A percentile compares a stretch with the other conserved stretches of the same genome.
These are phyloP conservation scores for Prosopis cineraria DNA, from an alignment of 306 rosid species.

Conservation along the genomic window DNA sequence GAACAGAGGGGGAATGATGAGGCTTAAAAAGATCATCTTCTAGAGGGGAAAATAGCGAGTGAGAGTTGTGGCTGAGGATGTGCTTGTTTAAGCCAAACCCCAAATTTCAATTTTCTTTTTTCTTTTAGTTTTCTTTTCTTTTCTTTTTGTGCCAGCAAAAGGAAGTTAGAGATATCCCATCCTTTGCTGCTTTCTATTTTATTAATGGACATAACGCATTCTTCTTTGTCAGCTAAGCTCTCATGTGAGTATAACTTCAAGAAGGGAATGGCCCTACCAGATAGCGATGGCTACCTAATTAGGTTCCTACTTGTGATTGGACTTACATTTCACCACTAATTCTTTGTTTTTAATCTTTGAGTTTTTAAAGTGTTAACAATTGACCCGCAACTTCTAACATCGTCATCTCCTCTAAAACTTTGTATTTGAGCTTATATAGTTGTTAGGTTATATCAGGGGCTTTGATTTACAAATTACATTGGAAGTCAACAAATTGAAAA, in stretches of 20 bases:
- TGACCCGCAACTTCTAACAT: not conserved
- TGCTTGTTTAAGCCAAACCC: not conserved
- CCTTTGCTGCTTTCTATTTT: not conserved
- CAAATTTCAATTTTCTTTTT: not conserved
- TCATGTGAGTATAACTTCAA: not conserved
- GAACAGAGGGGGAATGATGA: too few relatives aligned
- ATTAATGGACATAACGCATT: not conserved
- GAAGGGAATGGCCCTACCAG: not conserved
- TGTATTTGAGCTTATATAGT: too few relatives aligned
- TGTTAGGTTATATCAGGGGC: not conserved
- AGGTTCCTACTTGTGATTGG: slow-evolving; percentile 6
- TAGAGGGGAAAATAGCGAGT: too few relatives aligned
- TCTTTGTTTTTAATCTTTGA: not conserved
- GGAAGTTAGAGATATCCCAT: not conserved
- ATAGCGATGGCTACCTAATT: slow-evolving; percentile 20
- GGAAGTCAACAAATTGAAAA: not conserved
- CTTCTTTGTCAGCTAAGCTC: not conserved
- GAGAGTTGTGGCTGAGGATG: not conserved
- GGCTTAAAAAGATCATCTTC: too few relatives aligned
- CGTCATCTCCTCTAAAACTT: not conserved
- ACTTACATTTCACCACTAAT: not conserved
- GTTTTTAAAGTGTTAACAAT: not conserved
- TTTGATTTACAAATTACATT: not conserved
- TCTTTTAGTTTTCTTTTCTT: too few relatives aligned
- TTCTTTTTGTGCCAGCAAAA: too few relatives aligned